Evolutionary conservation across 2,329 filamentous ascomycete species (phyloP), one percentile per base, ranked within the genome.

Genomic region (Aspergillus awamori): DNA sequence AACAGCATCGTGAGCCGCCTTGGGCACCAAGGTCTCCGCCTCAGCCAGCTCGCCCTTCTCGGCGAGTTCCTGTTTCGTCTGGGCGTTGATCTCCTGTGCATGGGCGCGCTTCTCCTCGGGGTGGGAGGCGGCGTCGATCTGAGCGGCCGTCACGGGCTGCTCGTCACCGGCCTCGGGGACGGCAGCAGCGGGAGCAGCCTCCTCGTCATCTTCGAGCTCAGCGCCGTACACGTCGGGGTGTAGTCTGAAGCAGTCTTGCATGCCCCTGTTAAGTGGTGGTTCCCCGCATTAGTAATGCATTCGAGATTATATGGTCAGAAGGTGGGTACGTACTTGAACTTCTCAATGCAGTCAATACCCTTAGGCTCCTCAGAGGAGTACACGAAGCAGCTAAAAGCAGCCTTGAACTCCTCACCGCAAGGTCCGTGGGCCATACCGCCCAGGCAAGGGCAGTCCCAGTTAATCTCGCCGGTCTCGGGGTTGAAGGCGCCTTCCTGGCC

Each of bases 331-430:
- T 84, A 95, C 92, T 96, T 93, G 85, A 97, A 97, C 81, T 95
- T 96, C 28, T 97, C 93, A 73, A 97, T 95, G 81, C 93, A 97
- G 75, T 97, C 93, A 82, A 97, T 94, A 55, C 94, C 94, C 87
- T 99, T 99, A 38, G 93, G 93, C 75, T 99, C 95, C 75, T 96
- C 92, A 45, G 87, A 88, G 3, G 92, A 96, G 81, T 89, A 95
- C n/a, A 99, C 93, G 72, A 99, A 99, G 81, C 95, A 99, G 85
- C 93, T 97, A 72, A 99, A 99, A 0, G 95, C 95, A 24, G 89
- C 88, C 82, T 89, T 93, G 85, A 99, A 99, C 73, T 98, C 89
- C 75, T 96, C 92, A 52, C 95, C 95, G 75, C 95, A 99, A 57
- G 95, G 95, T 0, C 95, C 95, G 74, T 97, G 81, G 7, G 95